Evolutionary conservation across 192 early-diverging fungal genomes (phyloP).

Genomic region (Globomyces pollinis-pini): DNA sequence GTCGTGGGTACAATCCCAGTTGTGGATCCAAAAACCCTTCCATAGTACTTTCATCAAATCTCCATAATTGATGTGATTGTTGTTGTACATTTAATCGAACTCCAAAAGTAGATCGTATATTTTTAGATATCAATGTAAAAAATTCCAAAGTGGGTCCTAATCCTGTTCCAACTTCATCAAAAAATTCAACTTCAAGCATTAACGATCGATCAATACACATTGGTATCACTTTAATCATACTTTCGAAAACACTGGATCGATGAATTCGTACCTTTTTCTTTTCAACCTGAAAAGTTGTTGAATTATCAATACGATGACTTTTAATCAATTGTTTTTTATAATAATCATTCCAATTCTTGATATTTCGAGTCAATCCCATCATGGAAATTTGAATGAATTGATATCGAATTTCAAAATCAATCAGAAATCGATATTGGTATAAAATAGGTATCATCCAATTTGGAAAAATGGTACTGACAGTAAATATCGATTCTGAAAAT

Average conservation of each 20-base stretch:
- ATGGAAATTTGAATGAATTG: conserved; percentile 72
- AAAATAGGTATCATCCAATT: conserved; percentile 62
- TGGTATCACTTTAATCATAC: conserved; percentile 79
- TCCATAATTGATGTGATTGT: neutral
- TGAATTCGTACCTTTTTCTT: conserved; percentile 86
- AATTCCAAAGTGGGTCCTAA: conserved; percentile 90
- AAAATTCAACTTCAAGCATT: conserved; percentile 87
- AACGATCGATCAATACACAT: conserved; percentile 61
- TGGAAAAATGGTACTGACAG: conserved; percentile 73
- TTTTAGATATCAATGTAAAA: conserved; percentile 70
- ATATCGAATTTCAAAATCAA: conserved; percentile 75
- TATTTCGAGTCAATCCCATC: conserved; percentile 79
- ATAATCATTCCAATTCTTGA: conserved; percentile 58
- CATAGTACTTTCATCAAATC: neutral
- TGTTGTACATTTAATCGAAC: too few relatives aligned
- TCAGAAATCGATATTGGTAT: conserved; percentile 63
- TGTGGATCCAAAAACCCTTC: neutral
- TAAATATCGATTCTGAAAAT: conserved; percentile 81
- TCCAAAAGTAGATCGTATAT: conserved; percentile 28
- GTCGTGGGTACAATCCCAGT: conserved; percentile 13
- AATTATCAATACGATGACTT: neutral
- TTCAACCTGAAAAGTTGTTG: conserved; percentile 57
- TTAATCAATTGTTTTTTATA: neutral
- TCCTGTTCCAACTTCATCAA: conserved; percentile 88
- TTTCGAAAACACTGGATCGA: conserved; percentile 68